These are phyloP conservation scores for Haberlea rhodopensis DNA, from an alignment of 257 asterid genomes.

Conservation along the genomic window DNA sequence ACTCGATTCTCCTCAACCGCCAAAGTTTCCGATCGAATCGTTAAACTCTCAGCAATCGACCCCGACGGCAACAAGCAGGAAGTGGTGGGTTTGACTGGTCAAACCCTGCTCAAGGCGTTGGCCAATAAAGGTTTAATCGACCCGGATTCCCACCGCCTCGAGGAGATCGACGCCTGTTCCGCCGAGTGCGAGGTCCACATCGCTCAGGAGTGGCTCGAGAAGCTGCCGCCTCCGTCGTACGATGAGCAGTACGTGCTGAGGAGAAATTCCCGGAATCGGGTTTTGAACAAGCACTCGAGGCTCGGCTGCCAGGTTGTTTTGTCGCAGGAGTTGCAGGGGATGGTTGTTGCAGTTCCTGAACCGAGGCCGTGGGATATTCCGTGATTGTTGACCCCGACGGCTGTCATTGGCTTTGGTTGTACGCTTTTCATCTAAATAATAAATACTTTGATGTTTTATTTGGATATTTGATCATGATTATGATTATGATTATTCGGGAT, in stretches of 20 bases:
- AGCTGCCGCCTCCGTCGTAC: slow-evolving; percentile 68
- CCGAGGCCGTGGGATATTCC: slow-evolving; percentile 56
- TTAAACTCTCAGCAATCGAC: slow-evolving; percentile 74
- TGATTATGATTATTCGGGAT: not conserved
- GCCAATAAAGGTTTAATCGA: slow-evolving; percentile 72
- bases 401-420: not conserved
- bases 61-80: slow-evolving; percentile 68
- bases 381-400: slow-evolving; percentile 10
- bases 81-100: slow-evolving; percentile 69
- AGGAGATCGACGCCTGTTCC: slow-evolving; percentile 93
- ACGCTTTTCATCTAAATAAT: not conserved
- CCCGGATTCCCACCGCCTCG: slow-evolving; percentile 89
- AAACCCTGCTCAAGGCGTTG: slow-evolving; percentile 81
- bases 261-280: slow-evolving; percentile 59
- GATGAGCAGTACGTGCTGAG: slow-evolving; percentile 53
- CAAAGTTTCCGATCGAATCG: slow-evolving; percentile 86
- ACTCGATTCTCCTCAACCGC: slow-evolving; percentile 47
- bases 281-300: slow-evolving; percentile 51
- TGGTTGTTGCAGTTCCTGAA: slow-evolving; percentile 59
- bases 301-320: slow-evolving; percentile 57
- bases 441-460: not conserved
- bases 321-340: slow-evolving; percentile 51
- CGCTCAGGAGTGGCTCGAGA: slow-evolving; percentile 96
- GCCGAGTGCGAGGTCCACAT: slow-evolving; percentile 99
- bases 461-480: not conserved